Evolutionary conservation across 768 basidiomycete genomes (phyloP).

Genomic region (Lentinus brumalis): DNA sequence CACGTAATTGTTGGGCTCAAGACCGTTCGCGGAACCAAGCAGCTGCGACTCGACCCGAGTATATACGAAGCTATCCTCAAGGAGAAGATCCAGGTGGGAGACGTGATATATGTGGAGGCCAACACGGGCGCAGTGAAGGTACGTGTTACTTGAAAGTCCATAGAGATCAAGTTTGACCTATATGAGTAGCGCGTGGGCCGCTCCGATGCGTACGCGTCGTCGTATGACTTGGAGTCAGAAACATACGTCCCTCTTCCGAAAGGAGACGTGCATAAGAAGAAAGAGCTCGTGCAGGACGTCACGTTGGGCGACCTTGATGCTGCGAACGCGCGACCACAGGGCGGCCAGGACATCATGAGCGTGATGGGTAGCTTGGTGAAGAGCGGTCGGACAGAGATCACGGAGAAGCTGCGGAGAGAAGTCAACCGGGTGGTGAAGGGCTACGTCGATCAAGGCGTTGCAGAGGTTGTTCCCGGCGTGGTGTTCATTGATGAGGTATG

Average conservation of each 20-base stretch:
- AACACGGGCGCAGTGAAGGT: constrained; percentile 96
- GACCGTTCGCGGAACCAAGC: constrained; percentile 85
- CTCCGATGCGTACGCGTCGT: constrained; percentile 96
- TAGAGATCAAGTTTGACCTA: not conserved
- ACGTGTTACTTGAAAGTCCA: constrained; percentile 14
- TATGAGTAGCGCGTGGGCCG: constrained; percentile 81
- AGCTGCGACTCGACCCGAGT: constrained; percentile 88
- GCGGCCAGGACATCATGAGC: constrained; percentile 98
- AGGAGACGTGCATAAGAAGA: constrained; percentile 94
- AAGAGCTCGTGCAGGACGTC: constrained; percentile 94
- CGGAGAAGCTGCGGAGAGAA: constrained; percentile 92
- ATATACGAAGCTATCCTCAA: constrained; percentile 98
- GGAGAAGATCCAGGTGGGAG: constrained; percentile 95
- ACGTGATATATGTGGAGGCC: constrained; percentile 94
- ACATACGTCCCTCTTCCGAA: constrained; percentile 98
- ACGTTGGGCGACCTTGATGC: constrained; percentile 95
- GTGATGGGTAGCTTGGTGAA: constrained; percentile 93
- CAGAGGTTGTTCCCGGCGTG: constrained; percentile 96
- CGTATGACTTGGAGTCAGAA: constrained; percentile 97
- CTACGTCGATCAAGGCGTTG: constrained; percentile 98
- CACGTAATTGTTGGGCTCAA: constrained; percentile 96
- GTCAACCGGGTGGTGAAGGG: constrained; percentile 97
- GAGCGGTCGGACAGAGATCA: constrained; percentile 92
- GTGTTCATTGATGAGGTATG: constrained; percentile 97
- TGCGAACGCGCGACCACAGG: constrained; percentile 93